Conservation (phyloP, 208 protist species). For the Leishmania aethiopica region DNA sequence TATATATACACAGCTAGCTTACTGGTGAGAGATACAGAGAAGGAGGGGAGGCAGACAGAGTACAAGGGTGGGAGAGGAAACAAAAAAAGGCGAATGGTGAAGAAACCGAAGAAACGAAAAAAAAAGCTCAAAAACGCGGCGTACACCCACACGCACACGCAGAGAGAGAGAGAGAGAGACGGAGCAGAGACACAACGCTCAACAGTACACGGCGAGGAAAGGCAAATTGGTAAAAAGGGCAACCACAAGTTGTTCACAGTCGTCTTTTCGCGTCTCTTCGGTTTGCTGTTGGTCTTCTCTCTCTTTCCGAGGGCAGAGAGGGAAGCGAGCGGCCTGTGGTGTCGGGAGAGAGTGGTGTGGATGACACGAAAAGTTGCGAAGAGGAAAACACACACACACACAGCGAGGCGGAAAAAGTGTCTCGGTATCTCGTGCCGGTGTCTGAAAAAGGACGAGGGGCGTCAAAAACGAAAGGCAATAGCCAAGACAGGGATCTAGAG, state of each 20-base stretch:
- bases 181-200: not conserved
- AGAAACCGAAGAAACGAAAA: not conserved
- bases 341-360: not conserved
- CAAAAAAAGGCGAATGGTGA: not conserved
- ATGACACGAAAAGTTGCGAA: not conserved
- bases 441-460: not conserved
- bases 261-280: not conserved
- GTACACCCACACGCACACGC: not conserved
- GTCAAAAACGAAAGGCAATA: not conserved
- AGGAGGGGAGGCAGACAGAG: not conserved
- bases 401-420: not conserved
- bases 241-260: not conserved
- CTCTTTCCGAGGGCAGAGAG: not conserved
- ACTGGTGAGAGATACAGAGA: not conserved
- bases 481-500: not conserved
- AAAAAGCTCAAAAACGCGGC: not conserved
- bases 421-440: not conserved
- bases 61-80: not conserved
- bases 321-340: not conserved
- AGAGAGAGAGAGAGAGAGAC: not conserved
- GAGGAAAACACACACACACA: not conserved
- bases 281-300: not conserved
- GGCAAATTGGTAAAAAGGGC: too few species aligned
- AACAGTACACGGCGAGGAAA: not conserved
- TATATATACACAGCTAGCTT: not conserved